phyloP scores from a whole-genome alignment of 2,329 filamentous ascomycete species.

The Colletotrichum aenigma region DNA sequence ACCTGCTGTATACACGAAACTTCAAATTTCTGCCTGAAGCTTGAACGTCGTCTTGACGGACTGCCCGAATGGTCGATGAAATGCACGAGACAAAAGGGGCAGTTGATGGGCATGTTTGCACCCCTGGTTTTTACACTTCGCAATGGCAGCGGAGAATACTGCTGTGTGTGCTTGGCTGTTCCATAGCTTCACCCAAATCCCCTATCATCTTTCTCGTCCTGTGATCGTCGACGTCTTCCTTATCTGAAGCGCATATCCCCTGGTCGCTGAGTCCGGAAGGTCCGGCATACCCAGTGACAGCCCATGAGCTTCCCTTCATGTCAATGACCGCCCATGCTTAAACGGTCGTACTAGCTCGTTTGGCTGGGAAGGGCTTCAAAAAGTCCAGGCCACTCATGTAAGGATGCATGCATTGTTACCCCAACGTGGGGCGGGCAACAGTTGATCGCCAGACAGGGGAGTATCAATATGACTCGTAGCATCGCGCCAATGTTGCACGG shows the following conservation, averaged over 20 bases:
- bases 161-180: neutral
- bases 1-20: neutral
- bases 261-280: neutral
- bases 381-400: neutral
- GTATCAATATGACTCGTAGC: neutral
- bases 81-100: neutral
- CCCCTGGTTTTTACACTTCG: neutral
- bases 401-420: neutral
- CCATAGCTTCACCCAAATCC: neutral
- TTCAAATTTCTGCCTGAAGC: neutral
- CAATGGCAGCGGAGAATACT: neutral
- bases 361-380: neutral
- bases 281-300: neutral
- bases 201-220: neutral
- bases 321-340: neutral
- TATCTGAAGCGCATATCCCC: neutral
- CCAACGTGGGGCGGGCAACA: neutral
- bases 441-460: neutral
- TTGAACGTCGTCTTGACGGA: neutral
- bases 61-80: neutral
- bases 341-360: neutral
- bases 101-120: neutral
- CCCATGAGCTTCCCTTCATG: neutral
- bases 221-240: neutral
- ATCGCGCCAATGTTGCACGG: neutral